A percentile compares a stretch with the other conserved stretches of the same genome.
These are phyloP conservation scores for Stephania yunnanensis DNA, from an alignment of 164 flowering plant genomes.

Conservation along the genomic window DNA sequence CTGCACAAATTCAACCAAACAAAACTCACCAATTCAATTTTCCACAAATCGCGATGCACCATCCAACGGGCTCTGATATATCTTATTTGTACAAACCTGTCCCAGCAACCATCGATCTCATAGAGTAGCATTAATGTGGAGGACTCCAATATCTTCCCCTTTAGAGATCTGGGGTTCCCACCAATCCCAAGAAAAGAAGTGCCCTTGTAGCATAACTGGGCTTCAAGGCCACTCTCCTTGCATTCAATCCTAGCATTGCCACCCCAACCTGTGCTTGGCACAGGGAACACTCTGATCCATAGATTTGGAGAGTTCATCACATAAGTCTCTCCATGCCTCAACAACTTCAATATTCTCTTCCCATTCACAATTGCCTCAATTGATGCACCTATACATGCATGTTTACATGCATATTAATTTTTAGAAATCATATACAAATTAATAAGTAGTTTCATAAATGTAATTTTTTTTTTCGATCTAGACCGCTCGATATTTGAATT, in stretches of 20 bases:
- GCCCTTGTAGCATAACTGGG: slow-evolving; percentile 43
- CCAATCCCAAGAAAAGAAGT: slow-evolving; percentile 37
- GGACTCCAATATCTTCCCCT: slow-evolving; percentile 56
- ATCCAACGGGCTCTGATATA: background rate
- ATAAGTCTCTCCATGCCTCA: slow-evolving; percentile 54
- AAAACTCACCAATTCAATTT: background rate
- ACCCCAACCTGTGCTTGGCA: slow-evolving; percentile 55
- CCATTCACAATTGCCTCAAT: slow-evolving; percentile 65
- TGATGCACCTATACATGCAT: slow-evolving; percentile 40
- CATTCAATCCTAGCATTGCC: slow-evolving; percentile 59
- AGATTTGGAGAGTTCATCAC: slow-evolving; percentile 63
- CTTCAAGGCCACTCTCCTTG: slow-evolving; percentile 61
- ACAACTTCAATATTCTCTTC: slow-evolving; percentile 51
- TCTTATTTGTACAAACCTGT: slow-evolving; percentile 42
- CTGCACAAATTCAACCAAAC: slow-evolving; percentile 27
- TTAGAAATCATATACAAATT: background rate
- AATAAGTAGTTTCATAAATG: background rate
- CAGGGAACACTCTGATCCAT: slow-evolving; percentile 60
- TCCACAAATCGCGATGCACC: background rate
- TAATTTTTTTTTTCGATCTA: no score
- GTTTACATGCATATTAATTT: background rate
- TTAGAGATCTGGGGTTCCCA: slow-evolving; percentile 31
- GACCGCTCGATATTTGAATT: no score
- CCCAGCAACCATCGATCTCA: slow-evolving; percentile 78
- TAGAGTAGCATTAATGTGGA: slow-evolving; percentile 42